phyloP scores from a whole-genome alignment of 768 basidiomycete genomes.

The Mrakia gelida region DNA sequence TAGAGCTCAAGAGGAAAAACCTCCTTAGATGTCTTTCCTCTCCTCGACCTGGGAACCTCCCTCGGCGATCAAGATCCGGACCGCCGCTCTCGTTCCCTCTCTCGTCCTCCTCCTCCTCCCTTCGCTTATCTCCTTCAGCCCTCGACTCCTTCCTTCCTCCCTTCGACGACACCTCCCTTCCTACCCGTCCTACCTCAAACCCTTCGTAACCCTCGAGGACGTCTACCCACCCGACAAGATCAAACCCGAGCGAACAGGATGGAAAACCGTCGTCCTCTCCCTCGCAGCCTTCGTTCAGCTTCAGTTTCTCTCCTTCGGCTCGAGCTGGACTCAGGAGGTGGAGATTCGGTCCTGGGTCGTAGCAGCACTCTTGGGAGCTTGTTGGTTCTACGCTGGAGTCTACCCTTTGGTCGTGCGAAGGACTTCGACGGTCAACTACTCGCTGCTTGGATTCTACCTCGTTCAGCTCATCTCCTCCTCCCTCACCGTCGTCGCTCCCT shows the following conservation, averaged over 20 bases:
- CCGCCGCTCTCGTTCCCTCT: not conserved
- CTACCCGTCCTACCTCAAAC: not conserved
- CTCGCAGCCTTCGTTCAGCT: not conserved
- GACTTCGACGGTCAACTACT: not conserved
- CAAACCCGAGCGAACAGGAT: not conserved
- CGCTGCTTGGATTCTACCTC: constrained; percentile 2
- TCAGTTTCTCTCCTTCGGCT: not conserved
- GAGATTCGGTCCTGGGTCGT: not conserved
- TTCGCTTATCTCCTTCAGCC: not conserved
- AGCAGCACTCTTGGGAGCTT: not conserved
- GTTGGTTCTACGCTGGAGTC: constrained; percentile 3
- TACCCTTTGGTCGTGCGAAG: not conserved
- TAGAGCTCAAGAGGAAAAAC: not conserved
- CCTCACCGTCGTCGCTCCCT: constrained; percentile 14
- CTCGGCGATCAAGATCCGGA: not conserved
- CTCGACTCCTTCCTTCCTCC: not conserved
- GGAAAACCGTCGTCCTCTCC: constrained; percentile 5
- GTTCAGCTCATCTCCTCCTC: not conserved
- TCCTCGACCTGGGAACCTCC: not conserved
- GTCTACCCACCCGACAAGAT: not conserved
- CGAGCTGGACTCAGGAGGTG: not conserved
- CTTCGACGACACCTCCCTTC: not conserved
- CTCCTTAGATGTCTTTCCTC: not conserved
- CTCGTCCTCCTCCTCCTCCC: not conserved
- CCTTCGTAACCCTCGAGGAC: not conserved